Percentiles rank a stretch among this genome's conserved stretches.
Conservation (phyloP, 257 asterid species). For the Dorcoceras hygrometricum region DNA sequence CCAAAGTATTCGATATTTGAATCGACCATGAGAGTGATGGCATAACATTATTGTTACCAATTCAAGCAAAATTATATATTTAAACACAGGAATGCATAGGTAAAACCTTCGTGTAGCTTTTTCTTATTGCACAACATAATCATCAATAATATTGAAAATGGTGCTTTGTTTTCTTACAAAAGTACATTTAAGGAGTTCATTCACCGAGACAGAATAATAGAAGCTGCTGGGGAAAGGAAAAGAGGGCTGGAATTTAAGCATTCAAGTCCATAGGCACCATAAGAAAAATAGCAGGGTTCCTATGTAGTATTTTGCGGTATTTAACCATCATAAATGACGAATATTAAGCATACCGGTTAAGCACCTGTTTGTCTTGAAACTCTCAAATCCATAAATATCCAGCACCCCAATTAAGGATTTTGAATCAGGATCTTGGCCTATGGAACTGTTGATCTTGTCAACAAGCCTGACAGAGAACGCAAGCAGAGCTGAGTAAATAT, state of each 20-base stretch:
- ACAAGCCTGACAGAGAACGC: slow-evolving; percentile 63
- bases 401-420: slow-evolving; percentile 79
- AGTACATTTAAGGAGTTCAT: background rate
- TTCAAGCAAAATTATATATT: background rate
- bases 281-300: slow-evolving; percentile 19
- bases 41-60: too few relatives aligned
- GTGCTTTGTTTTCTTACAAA: too few relatives aligned
- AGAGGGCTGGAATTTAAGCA: slow-evolving; percentile 5
- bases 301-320: slow-evolving; percentile 39
- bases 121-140: too few relatives aligned
- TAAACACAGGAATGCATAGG: background rate
- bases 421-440: slow-evolving; percentile 86
- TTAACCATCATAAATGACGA: slow-evolving; percentile 48
- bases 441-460: slow-evolving; percentile 75
- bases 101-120: background rate
- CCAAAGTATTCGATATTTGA: too few relatives aligned
- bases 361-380: slow-evolving; percentile 99
- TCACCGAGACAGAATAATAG: slow-evolving; percentile 11
- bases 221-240: slow-evolving; percentile 9
- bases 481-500: slow-evolving; percentile 21
- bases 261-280: slow-evolving; percentile 16
- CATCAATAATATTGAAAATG: too few relatives aligned
- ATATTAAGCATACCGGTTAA: slow-evolving; percentile 93
- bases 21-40: background rate
- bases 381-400: slow-evolving; percentile 95